Evolutionary conservation across 108 stramenopile species (phyloP), one percentile per base, ranked within the genome.

Genomic region (Nitzschia inconspicua): DNA sequence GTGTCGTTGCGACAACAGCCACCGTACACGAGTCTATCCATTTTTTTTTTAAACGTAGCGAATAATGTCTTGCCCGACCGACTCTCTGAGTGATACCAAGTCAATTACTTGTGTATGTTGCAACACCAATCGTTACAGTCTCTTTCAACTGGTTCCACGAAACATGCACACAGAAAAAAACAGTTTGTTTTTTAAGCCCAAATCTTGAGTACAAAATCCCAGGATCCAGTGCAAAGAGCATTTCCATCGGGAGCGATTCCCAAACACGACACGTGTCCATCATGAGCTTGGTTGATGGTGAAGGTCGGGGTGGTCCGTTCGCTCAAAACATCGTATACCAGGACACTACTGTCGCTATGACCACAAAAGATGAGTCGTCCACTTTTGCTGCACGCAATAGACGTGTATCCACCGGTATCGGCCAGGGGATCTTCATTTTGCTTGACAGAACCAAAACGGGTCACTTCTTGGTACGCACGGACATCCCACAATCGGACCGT

Each of bases 161-260:
- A n/a, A n/a, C n/a, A n/a, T n/a, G n/a, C n/a, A n/a, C n/a, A n/a
- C n/a, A n/a, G n/a, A n/a, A n/a, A n/a, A n/a, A n/a, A n/a, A n/a
- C n/a, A n/a, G n/a, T n/a, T n/a, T 18, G 22, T 44, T 14, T 6
- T 27, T 72, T 72, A 91, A 14, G 89, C 84, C 82, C 84, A 92
- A 31, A 98, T 65, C 85, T 96, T 97, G 49, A 98, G 78, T 26
- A 83, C 70, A n/a, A 92, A 88, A 70, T 99, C 99, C 99, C 99
- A 99, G 7, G 94, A 96, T 46, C 99, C 97, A 8, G 99, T 97
- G 57, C 96, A 95, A 2, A 99, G 74, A 4, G 93, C 97, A 60
- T 96, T 84, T 7, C 97, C 97, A 47, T 75, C 75, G 31, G 83
- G 86, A 57, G 94, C 91, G 4, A 98, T 82, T 16, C 96, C 96